Conservation (phyloP, 257 asterid genomes). For the Fraxinus cuspidata region DNA sequence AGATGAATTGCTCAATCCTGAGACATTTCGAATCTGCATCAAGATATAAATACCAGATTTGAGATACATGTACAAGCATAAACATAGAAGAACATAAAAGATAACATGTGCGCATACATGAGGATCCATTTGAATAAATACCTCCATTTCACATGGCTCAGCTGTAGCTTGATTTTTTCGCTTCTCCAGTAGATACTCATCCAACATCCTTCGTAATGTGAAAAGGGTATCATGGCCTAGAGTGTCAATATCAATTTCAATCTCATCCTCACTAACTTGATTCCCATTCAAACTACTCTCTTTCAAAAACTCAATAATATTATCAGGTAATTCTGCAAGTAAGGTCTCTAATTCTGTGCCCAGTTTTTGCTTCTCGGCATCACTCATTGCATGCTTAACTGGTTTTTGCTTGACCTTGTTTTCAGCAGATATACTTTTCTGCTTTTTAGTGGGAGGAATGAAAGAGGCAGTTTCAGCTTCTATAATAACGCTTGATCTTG, state of each 20-base stretch:
- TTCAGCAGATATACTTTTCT: slow-evolving; percentile 44
- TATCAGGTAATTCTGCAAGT: slow-evolving; percentile 70
- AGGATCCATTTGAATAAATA: slow-evolving; percentile 27
- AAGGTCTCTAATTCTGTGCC: slow-evolving; percentile 60
- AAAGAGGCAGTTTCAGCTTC: slow-evolving; percentile 47
- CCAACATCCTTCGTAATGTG: slow-evolving; percentile 65
- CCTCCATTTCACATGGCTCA: slow-evolving; percentile 60
- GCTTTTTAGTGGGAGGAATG: slow-evolving; percentile 63
- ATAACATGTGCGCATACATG: not conserved
- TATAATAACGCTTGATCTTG: slow-evolving; percentile 42
- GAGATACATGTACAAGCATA: slow-evolving; percentile 1
- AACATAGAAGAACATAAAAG: slow-evolving; percentile 12
- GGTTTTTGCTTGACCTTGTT: slow-evolving; percentile 47
- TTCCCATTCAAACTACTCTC: slow-evolving; percentile 48
- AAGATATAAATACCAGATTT: slow-evolving; percentile 17
- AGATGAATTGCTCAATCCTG: slow-evolving; percentile 54
- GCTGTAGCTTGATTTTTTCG: slow-evolving; percentile 46
- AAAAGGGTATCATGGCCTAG: slow-evolving; percentile 65
- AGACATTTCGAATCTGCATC: slow-evolving; percentile 57
- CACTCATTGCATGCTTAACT: slow-evolving; percentile 56
- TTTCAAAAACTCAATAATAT: slow-evolving; percentile 64
- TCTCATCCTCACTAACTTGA: slow-evolving; percentile 74
- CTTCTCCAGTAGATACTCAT: slow-evolving; percentile 53
- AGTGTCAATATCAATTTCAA: slow-evolving; percentile 83
- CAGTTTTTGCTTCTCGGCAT: slow-evolving; percentile 62